Evolutionary conservation across 2,329 filamentous ascomycete genomes (phyloP).

Genomic region (Fusarium anguioides): DNA sequence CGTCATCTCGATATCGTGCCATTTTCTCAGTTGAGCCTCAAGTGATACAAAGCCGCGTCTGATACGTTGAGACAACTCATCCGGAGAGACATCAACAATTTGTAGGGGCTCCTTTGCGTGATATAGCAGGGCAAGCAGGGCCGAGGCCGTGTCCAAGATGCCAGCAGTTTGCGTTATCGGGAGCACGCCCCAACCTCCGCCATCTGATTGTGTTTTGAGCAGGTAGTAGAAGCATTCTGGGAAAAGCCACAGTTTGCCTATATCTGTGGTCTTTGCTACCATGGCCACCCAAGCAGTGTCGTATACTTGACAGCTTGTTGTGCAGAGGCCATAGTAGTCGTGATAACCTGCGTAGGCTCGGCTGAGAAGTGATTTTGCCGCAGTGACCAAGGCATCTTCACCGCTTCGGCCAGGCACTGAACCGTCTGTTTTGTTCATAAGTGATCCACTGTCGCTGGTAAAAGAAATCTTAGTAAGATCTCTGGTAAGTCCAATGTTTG

Average conservation of each 20-base stretch:
- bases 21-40: neutral
- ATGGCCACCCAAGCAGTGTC: conserved; percentile 13
- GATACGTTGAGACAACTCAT: neutral
- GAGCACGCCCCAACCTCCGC: neutral
- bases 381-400: neutral
- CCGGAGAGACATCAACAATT: neutral
- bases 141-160: neutral
- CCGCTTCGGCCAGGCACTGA: no score
- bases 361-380: neutral
- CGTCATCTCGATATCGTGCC: neutral
- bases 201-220: neutral
- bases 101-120: neutral
- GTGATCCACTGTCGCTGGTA: no score
- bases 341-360: neutral
- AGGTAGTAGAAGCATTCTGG: neutral
- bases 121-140: neutral
- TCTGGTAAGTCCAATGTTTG: no score
- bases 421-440: no score
- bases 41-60: neutral
- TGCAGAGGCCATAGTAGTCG: neutral
- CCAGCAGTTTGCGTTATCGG: neutral
- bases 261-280: neutral
- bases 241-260: neutral
- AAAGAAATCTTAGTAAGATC: no score
- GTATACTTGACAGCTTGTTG: neutral